Conservation (phyloP, 192 early-diverging fungal species). For the Blastocladiella britannica region DNA sequence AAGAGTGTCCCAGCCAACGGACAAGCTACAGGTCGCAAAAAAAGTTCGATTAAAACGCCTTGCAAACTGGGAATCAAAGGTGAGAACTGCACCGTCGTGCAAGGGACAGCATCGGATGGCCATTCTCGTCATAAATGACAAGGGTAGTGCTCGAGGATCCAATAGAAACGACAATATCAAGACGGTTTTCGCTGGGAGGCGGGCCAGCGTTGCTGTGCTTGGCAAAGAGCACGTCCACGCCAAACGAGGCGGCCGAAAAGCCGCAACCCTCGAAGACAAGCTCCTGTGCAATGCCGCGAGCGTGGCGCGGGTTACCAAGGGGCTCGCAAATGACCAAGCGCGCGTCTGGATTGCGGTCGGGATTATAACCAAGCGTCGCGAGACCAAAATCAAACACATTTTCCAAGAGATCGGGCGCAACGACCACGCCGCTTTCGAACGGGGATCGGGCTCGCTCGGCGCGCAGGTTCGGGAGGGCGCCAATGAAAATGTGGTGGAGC, state of each 20-base stretch:
- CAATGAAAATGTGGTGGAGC: too few species aligned
- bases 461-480: too few species aligned
- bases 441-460: too few species aligned
- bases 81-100: constrained; percentile 41
- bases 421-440: too few species aligned
- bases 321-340: too few species aligned
- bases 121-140: constrained; percentile 49
- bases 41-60: background rate
- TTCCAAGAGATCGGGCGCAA: too few species aligned
- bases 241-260: constrained; percentile 55
- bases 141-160: constrained; percentile 52
- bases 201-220: constrained; percentile 46
- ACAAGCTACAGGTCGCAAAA: constrained; percentile 11
- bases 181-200: constrained; percentile 24
- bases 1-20: constrained; percentile 53
- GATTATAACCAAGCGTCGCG: too few species aligned
- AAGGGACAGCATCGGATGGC: constrained; percentile 34
- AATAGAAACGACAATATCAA: constrained; percentile 44
- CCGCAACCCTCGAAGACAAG: constrained; percentile 71
- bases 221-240: constrained; percentile 73
- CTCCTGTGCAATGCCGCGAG: constrained; percentile 62
- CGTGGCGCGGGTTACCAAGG: too few species aligned
- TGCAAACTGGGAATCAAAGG: background rate
- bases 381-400: too few species aligned
- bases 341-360: too few species aligned